Evolutionary conservation across 2,329 filamentous ascomycete species (phyloP), one percentile per base, ranked within the genome.

Genomic region (Lachnellula cervina): DNA sequence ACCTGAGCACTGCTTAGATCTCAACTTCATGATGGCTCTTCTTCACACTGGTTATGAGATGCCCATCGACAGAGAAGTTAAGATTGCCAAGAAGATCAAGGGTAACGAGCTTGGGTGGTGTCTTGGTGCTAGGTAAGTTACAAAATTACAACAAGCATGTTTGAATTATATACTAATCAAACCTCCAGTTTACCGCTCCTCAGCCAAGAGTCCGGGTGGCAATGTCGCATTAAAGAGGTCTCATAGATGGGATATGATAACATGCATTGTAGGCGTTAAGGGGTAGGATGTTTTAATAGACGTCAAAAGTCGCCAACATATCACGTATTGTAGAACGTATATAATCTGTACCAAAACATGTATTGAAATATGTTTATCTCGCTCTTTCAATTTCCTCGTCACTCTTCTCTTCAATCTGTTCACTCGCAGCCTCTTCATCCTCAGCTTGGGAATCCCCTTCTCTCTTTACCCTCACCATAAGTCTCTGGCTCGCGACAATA

Each of bases 51-150:
- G 94, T 3, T 99, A 99, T 68, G 94, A 97, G 64, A 97, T 99
- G 90, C 93, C 93, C 4, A 86, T 97, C 66, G 90, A 96, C 64
- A 83, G 95, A 40, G 94, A 99, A 74, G 91, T 99, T 63, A 93
- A 89, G 80, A 96, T 97, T 70, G 94, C 93, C 58, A 99, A 99
- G 88, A 96, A 97, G 81, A 96, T 99, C 70, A 93, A 95, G 77
- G 86, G 86, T 55, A 97, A 97, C 72, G 95, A 99, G 77, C 76
- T 99, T 67, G 94, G 94, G 40, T 99, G 94, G 94, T 97, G 93
- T 76, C 79, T 99, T 69, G 94, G 94, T 72, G 94, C 94, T 62
- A 96, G 90, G 90, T 94, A 78, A 76, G 86, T 69, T 55, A 13
- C 17, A 28, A 32, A 32, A 51, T 32, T 32, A 56, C 45, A 40